phyloP scores from a whole-genome alignment of 164 flowering plant genomes.

The Magnolia officinalis region DNA sequence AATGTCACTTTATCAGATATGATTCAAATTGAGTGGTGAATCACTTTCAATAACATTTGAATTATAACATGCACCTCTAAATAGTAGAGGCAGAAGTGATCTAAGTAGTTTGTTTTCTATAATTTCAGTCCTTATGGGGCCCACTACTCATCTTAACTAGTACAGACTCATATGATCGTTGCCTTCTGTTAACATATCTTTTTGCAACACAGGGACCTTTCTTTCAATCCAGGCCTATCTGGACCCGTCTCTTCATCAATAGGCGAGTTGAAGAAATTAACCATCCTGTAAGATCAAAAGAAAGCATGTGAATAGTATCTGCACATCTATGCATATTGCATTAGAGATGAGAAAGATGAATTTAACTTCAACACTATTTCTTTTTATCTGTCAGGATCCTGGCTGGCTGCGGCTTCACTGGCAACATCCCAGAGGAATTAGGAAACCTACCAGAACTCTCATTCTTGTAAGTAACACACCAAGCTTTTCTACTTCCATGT shows the following conservation, averaged over 20 bases:
- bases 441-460: slow-evolving; percentile 65
- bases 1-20: neutral
- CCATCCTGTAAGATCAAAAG: slow-evolving; percentile 17
- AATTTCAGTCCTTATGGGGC: neutral
- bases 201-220: slow-evolving; percentile 57
- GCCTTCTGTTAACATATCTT: too few species aligned
- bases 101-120: neutral
- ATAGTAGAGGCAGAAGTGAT: neutral
- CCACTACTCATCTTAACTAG: neutral
- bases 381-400: slow-evolving; percentile 51
- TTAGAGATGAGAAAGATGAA: neutral
- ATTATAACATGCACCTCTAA: neutral
- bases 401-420: slow-evolving; percentile 79
- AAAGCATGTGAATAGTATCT: neutral
- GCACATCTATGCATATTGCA: neutral
- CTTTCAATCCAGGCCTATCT: slow-evolving; percentile 61
- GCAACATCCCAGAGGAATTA: slow-evolving; percentile 67
- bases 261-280: slow-evolving; percentile 59
- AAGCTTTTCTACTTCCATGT: neutral
- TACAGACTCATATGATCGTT: neutral
- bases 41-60: neutral
- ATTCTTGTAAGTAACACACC: slow-evolving; percentile 57
- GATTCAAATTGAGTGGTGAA: neutral
- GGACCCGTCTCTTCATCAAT: slow-evolving; percentile 59
- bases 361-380: neutral